Evolutionary conservation across 805 yeast genomes (phyloP).

Genomic region (Candida tammaniensis): DNA sequence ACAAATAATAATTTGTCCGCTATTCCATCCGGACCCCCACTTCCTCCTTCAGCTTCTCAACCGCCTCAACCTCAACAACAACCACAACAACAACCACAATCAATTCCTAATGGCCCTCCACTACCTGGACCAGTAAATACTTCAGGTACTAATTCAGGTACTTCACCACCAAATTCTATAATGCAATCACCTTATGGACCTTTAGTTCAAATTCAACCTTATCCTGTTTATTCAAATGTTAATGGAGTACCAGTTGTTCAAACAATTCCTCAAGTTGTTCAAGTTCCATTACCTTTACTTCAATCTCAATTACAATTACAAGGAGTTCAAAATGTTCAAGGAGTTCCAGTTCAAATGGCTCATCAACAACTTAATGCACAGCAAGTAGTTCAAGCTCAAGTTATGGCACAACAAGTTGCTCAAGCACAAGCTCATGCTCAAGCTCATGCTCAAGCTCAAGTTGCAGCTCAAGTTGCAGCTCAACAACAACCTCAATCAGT

Average conservation of each 20-base stretch:
- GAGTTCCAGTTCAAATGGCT: slow-evolving; percentile 1
- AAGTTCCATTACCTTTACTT: slow-evolving; percentile 13
- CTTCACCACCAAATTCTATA: slow-evolving; percentile 5
- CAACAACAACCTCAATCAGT: slow-evolving; percentile 3
- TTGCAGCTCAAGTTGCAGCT: slow-evolving; percentile 3
- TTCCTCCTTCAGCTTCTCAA: too few relatives aligned
- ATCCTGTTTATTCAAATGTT: slow-evolving; percentile 13
- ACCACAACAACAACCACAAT: background rate
- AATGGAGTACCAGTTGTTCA: slow-evolving; percentile 16
- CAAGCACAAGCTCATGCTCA: slow-evolving; percentile 9
- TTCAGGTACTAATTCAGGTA: background rate
- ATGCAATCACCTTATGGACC: slow-evolving; percentile 28
- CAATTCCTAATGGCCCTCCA: too few relatives aligned
- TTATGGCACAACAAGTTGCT: slow-evolving; percentile 2
- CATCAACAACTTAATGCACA: slow-evolving; percentile 6
- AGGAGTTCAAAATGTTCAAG: slow-evolving; percentile 1
- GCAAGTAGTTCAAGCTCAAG: slow-evolving; percentile 7
- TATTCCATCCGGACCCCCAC: too few relatives aligned
- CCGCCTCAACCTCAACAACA: background rate
- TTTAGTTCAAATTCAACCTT: slow-evolving; percentile 23
- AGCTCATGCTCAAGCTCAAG: slow-evolving; percentile 7
- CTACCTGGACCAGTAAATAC: too few relatives aligned
- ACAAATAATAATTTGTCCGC: too few relatives aligned
- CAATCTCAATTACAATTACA: slow-evolving; percentile 9
- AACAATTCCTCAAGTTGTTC: slow-evolving; percentile 14